A percentile compares a stretch with the other conserved stretches of the same genome.
Evolutionary conservation across 306 rosid genomes (phyloP).

Genomic region (Cucurbita argyrosperma): DNA sequence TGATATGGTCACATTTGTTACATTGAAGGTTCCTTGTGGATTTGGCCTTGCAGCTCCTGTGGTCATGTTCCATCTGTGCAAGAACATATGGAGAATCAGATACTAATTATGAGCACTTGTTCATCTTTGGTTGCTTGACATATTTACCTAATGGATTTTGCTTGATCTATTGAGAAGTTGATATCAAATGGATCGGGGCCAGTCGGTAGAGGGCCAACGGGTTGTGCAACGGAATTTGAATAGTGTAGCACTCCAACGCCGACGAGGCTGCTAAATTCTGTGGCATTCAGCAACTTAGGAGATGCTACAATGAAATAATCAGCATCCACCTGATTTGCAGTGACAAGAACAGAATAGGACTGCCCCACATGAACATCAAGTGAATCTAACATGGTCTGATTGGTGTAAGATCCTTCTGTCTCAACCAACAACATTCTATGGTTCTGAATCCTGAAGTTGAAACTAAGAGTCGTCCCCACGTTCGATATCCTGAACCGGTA

Average conservation of each 20-base stretch:
- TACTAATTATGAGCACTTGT: neutral
- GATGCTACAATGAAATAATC: constrained; percentile 65
- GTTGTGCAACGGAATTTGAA: constrained; percentile 29
- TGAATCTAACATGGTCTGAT: constrained; percentile 44
- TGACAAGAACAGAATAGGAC: constrained; percentile 72
- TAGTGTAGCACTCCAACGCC: constrained; percentile 52
- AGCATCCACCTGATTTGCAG: constrained; percentile 44
- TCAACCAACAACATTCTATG: constrained; percentile 58
- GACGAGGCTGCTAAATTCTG: constrained; percentile 13
- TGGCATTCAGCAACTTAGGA: constrained; percentile 32
- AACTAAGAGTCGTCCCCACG: constrained; percentile 58
- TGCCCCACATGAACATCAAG: constrained; percentile 86
- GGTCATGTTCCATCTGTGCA: constrained; percentile 64
- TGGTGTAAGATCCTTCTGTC: constrained; percentile 78
- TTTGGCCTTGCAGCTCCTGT: constrained; percentile 83
- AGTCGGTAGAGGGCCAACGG: constrained; percentile 34
- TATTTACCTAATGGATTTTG: constrained; percentile 54
- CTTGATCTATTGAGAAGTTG: constrained; percentile 45
- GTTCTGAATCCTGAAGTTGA: constrained; percentile 67
- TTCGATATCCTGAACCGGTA: constrained; percentile 77
- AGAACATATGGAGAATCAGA: neutral
- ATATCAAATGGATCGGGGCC: constrained; percentile 61
- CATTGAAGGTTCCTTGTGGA: constrained; percentile 77
- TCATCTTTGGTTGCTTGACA: neutral
- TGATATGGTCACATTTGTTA: constrained; percentile 44